Percentiles rank a stretch among this genome's conserved stretches.
Evolutionary conservation across 73 alveolate species (phyloP).

Genomic region (Tetrahymena borealis): DNA sequence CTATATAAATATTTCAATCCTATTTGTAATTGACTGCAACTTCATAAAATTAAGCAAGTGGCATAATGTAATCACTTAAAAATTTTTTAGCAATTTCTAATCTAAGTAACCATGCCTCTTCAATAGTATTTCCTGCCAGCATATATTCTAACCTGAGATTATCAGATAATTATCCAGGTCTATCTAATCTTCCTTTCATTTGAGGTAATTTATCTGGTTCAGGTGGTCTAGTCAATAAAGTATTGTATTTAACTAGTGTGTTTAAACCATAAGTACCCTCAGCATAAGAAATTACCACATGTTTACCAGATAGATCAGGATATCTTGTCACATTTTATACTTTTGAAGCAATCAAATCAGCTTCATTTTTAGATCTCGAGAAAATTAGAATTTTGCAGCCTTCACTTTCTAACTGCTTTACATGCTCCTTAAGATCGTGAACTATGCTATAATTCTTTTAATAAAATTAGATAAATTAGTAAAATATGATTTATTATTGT

Average conservation of each 20-base stretch:
- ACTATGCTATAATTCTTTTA: too few species aligned
- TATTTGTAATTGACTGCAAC: neutral
- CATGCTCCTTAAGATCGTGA: too few species aligned
- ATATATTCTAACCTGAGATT: neutral
- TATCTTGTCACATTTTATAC: neutral
- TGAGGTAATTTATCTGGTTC: neutral
- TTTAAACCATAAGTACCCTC: neutral
- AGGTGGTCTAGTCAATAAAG: neutral
- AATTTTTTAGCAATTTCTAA: neutral
- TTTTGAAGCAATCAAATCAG: neutral
- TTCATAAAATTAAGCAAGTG: neutral
- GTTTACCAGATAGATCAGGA: neutral
- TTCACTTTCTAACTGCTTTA: too few species aligned
- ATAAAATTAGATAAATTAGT: too few species aligned
- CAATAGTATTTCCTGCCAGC: neutral
- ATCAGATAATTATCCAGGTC: neutral
- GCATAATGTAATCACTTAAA: neutral
- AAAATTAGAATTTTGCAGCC: too few species aligned
- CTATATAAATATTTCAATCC: too few species aligned
- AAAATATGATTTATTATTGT: too few species aligned
- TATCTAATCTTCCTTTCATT: neutral
- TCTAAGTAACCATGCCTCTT: neutral
- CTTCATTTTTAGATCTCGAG: neutral
- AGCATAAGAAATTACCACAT: neutral
- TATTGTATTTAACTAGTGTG: neutral